Evolutionary conservation across 2,329 filamentous ascomycete species (phyloP).

Genomic region (Cordyceps fumosorosea): DNA sequence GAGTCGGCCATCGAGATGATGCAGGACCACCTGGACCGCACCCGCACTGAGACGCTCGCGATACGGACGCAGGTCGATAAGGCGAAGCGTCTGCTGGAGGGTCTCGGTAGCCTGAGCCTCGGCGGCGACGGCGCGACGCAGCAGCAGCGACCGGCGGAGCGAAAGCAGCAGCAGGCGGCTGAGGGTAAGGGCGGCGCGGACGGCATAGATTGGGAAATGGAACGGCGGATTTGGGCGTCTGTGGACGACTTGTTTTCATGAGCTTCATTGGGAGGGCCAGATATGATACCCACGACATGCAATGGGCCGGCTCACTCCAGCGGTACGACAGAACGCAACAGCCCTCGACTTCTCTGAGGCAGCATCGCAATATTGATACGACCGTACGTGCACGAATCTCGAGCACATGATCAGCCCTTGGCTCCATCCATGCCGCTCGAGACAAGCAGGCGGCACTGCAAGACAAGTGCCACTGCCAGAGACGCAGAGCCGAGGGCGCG

Average conservation of each 20-base stretch:
- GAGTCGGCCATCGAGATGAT: constrained; percentile 83
- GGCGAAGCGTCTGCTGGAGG: constrained; percentile 66
- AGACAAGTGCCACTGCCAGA: no score
- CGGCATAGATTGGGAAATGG: constrained; percentile 14
- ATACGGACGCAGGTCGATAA: constrained; percentile 63
- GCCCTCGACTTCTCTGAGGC: not conserved
- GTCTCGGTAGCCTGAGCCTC: constrained; percentile 49
- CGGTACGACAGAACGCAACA: not conserved
- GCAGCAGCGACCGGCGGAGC: constrained; percentile 14
- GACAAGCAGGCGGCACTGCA: no score
- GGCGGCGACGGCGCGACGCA: constrained; percentile 15
- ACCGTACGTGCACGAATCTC: no score
- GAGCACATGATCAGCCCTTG: no score
- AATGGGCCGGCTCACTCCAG: no score
- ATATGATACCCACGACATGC: no score
- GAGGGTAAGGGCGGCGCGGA: constrained; percentile 13
- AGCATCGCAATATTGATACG: not conserved
- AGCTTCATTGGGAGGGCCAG: not conserved
- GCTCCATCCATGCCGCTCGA: no score
- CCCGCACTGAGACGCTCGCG: constrained; percentile 64
- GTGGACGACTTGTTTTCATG: constrained; percentile 36
- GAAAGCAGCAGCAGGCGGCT: constrained; percentile 8
- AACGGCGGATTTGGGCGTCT: constrained; percentile 35
- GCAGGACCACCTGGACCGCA: constrained; percentile 72
- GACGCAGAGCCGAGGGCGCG: no score